These are phyloP conservation scores for Cladosporium sp. DNA, from an alignment of 2,329 filamentous ascomycete genomes.

Conservation along the genomic window DNA sequence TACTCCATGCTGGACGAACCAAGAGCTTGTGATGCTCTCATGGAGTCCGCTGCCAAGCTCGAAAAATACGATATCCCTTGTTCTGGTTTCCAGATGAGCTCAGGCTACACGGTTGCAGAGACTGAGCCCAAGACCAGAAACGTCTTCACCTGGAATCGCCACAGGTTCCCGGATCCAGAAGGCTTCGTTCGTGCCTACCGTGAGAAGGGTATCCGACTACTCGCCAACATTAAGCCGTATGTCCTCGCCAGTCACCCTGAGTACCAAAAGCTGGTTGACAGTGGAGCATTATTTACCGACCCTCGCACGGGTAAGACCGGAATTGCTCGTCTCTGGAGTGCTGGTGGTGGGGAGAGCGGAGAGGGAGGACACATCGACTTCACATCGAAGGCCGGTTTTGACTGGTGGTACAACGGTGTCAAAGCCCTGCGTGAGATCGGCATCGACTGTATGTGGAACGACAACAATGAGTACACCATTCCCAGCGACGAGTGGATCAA, in stretches of 20 bases:
- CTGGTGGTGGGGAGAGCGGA: slow-evolving; percentile 68
- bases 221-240: slow-evolving; percentile 74
- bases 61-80: slow-evolving; percentile 63
- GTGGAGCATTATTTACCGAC: slow-evolving; percentile 65
- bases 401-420: slow-evolving; percentile 72
- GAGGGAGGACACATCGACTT: slow-evolving; percentile 74
- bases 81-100: slow-evolving; percentile 71
- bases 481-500: slow-evolving; percentile 66
- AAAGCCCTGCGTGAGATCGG: slow-evolving; percentile 61
- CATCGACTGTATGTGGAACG: slow-evolving; percentile 76
- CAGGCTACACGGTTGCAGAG: slow-evolving; percentile 69
- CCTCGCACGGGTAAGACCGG: slow-evolving; percentile 49
- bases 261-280: slow-evolving; percentile 60
- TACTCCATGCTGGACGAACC: slow-evolving; percentile 60
- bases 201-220: slow-evolving; percentile 62
- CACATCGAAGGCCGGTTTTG: slow-evolving; percentile 64
- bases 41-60: slow-evolving; percentile 62
- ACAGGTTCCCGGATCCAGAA: slow-evolving; percentile 68
- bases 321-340: slow-evolving; percentile 68
- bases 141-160: slow-evolving; percentile 69
- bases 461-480: slow-evolving; percentile 74
- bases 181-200: slow-evolving; percentile 64
- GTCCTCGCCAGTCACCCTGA: slow-evolving; percentile 66
- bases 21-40: slow-evolving; percentile 55
- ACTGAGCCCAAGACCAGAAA: slow-evolving; percentile 68